Percentiles rank a stretch among this genome's conserved stretches.
Conservation (phyloP, 768 basidiomycete species). For the Russula griseocarnosa region DNA sequence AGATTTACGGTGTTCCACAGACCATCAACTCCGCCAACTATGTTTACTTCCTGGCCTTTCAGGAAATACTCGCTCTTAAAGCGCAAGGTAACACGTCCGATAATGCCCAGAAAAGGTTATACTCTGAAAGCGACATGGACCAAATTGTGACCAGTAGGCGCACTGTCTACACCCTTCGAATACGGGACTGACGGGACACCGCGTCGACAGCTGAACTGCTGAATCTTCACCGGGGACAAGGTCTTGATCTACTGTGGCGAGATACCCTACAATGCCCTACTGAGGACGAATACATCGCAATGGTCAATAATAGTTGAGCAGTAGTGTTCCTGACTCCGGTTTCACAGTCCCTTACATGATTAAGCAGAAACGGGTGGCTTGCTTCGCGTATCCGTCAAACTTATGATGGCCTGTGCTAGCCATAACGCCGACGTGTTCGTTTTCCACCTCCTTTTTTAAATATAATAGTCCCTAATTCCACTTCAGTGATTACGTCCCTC, state of each 20-base stretch:
- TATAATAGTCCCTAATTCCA: neutral
- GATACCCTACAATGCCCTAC: constrained; percentile 88
- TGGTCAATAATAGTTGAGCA: constrained; percentile 89
- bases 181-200: neutral
- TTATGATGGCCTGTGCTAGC: constrained; percentile 91
- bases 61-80: constrained; percentile 66
- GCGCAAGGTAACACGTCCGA: constrained; percentile 30
- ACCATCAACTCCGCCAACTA: constrained; percentile 98
- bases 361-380: constrained; percentile 87
- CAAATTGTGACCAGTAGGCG: constrained; percentile 69
- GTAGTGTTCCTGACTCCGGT: no score
- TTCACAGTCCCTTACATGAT: neutral
- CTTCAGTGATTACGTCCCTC: constrained; percentile 78
- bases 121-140: constrained; percentile 50
- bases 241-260: constrained; percentile 91
- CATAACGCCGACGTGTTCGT: constrained; percentile 56
- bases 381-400: constrained; percentile 85
- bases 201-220: constrained; percentile 31
- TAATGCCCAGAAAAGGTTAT: constrained; percentile 24
- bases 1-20: constrained; percentile 94
- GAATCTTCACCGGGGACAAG: constrained; percentile 85
- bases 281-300: constrained; percentile 89
- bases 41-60: constrained; percentile 90
- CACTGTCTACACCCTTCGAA: neutral
- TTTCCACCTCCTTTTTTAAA: neutral